Evolutionary conservation across 148 eudicot species (phyloP), one percentile per base, ranked within the genome.

Genomic region (Silene conica): DNA sequence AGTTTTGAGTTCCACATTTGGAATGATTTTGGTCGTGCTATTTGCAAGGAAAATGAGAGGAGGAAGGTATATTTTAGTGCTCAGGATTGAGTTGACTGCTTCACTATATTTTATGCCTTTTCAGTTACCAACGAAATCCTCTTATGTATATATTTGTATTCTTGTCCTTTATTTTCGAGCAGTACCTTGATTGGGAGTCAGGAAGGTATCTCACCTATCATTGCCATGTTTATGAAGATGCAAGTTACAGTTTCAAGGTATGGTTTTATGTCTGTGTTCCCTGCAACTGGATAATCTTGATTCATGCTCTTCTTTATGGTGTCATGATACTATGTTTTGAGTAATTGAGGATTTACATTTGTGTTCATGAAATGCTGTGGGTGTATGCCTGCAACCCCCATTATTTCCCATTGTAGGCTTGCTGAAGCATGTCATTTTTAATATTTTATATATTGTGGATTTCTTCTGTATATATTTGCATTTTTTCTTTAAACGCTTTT

Each of bases 101-200:
- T 3, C 19, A 22, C 64, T 31, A 34, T 1, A 18, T 50, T 64
- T 63, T 5, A 25, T 63, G 41, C n/a, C 41, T 22, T 28, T 2
- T 0, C 43, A 63, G 34, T 20, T 67, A 13, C n/a, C 28, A 21
- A 61, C 1, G 65, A 25, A 61, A 10, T 61, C 16, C 34, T 22
- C 65, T 61, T 13, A 22, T 22, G 25, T 22, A 11, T 61, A 22
- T 22, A 8, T 61, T 25, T 61, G 65, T 41, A 56, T 57, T 59
- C 4, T 1, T 76, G 13, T 69, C 19, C 54, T 22, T 73, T 55
- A 3, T 34, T 78, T 2, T 64, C 74, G 70, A 80, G 77, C 84
- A 92, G 97, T 77, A 76, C 78, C 70, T 61, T 77, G 83, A 88
- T 60, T 90, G 97, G 97, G 89, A 85, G 59, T 83, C 85, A 50